A percentile compares a stretch with the other conserved stretches of the same genome.
These are phyloP conservation scores for Colletotrichum orchidophilum DNA, from an alignment of 2,329 filamentous ascomycete species.

Conservation along the genomic window DNA sequence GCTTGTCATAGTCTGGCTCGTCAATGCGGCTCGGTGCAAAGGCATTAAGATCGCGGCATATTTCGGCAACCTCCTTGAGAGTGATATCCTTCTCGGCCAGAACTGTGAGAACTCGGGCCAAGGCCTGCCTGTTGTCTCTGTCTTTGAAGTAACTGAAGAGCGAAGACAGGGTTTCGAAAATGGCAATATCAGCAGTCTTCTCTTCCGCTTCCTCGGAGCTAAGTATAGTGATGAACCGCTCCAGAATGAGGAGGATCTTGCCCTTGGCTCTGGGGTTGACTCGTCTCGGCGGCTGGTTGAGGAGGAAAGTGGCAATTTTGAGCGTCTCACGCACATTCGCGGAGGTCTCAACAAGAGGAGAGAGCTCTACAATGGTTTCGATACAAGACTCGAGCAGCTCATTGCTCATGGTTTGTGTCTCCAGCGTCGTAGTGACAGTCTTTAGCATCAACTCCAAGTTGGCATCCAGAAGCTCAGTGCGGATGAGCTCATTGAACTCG, in stretches of 20 bases:
- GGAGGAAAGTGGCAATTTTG: slow-evolving; percentile 80
- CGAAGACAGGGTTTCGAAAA: slow-evolving; percentile 80
- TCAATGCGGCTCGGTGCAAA: slow-evolving; percentile 78
- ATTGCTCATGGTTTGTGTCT: slow-evolving; percentile 68
- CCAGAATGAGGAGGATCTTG: slow-evolving; percentile 80
- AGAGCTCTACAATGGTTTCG: slow-evolving; percentile 79
- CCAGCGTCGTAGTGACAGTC: slow-evolving; percentile 75
- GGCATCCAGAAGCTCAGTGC: slow-evolving; percentile 63
- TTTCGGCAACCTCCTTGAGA: slow-evolving; percentile 69
- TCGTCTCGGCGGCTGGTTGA: slow-evolving; percentile 84
- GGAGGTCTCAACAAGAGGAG: slow-evolving; percentile 73
- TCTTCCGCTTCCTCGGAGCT: slow-evolving; percentile 40
- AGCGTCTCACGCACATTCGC: slow-evolving; percentile 81
- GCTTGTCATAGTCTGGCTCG: slow-evolving; percentile 87
- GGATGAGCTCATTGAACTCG: slow-evolving; percentile 64
- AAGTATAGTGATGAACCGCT: slow-evolving; percentile 78
- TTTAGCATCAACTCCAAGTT: slow-evolving; percentile 70
- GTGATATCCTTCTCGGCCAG: slow-evolving; percentile 72
- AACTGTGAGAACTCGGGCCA: slow-evolving; percentile 77
- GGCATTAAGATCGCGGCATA: slow-evolving; percentile 85
- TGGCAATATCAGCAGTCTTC: slow-evolving; percentile 46
- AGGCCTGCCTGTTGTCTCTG: slow-evolving; percentile 74
- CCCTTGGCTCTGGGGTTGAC: slow-evolving; percentile 88
- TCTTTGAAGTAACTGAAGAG: slow-evolving; percentile 94
- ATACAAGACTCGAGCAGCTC: slow-evolving; percentile 83